phyloP scores from a whole-genome alignment of 495 filamentous ascomycete species.

The Hypomontagnella submonticulosa region DNA sequence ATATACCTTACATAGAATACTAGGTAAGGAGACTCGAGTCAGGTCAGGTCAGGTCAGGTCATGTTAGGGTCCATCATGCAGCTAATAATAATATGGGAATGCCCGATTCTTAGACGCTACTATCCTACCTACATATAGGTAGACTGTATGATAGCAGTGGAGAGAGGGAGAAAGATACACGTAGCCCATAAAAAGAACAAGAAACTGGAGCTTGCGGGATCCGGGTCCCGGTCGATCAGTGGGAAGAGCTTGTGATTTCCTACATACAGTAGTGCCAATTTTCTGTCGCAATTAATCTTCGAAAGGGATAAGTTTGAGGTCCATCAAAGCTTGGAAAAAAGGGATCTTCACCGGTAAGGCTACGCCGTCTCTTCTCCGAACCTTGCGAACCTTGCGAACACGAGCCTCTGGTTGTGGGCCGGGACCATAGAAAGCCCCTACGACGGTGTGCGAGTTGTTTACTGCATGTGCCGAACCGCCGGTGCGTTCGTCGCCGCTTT shows the following conservation, averaged over 20 bases:
- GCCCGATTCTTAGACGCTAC: neutral
- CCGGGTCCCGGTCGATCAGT: slow-evolving; percentile 22
- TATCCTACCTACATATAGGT: neutral
- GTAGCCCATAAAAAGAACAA: too few species aligned
- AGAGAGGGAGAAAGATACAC: neutral
- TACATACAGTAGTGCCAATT: slow-evolving; percentile 10
- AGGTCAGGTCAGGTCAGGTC: slow-evolving; percentile 6
- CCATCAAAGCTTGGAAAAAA: neutral
- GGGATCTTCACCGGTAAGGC: slow-evolving; percentile 19
- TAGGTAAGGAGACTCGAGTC: slow-evolving; percentile 20
- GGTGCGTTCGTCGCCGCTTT: slow-evolving; percentile 11
- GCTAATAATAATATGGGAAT: slow-evolving; percentile 14
- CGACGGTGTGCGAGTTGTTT: slow-evolving; percentile 5
- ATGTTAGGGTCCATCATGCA: slow-evolving; percentile 7
- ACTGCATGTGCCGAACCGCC: slow-evolving; percentile 31
- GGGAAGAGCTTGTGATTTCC: slow-evolving; percentile 14
- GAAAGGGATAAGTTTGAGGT: neutral
- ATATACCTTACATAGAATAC: neutral
- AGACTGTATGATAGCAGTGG: neutral
- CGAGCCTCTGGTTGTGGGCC: slow-evolving; percentile 1
- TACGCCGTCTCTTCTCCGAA: slow-evolving; percentile 8
- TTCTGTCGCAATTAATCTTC: slow-evolving; percentile 2
- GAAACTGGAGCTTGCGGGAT: slow-evolving; percentile 21
- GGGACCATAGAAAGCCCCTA: slow-evolving; percentile 7
- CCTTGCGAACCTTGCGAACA: slow-evolving; percentile 5